phyloP scores from a whole-genome alignment of 1,139 yeast species.

The Blastobotrys buckinghamii region DNA sequence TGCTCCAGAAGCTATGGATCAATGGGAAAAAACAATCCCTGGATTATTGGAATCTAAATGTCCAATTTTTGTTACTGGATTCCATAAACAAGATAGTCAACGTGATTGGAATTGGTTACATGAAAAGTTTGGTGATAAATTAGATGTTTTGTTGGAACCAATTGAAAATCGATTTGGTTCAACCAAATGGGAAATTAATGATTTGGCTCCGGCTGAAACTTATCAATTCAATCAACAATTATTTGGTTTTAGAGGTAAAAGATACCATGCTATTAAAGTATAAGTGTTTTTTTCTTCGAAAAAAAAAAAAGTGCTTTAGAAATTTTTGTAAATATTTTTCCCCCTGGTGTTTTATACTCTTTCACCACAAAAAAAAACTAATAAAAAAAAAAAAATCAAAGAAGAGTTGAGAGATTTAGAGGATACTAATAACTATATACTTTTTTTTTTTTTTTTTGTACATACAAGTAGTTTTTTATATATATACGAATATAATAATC shows the following conservation, averaged over 20 bases:
- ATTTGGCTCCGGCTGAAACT: constrained; percentile 83
- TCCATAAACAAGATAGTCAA: constrained; percentile 64
- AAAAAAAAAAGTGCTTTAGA: background rate
- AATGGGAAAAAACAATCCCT: constrained; percentile 79
- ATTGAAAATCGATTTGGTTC: constrained; percentile 70
- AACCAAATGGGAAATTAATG: constrained; percentile 92
- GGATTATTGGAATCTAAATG: constrained; percentile 90
- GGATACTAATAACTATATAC: too few relatives aligned
- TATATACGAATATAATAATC: too few relatives aligned
- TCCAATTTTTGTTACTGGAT: constrained; percentile 85
- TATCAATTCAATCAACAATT: constrained; percentile 86
- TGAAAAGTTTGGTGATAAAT: constrained; percentile 60
- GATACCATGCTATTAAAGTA: constrained; percentile 70
- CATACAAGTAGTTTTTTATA: too few relatives aligned
- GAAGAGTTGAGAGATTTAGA: too few relatives aligned
- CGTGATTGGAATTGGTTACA: constrained; percentile 70
- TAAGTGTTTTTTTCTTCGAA: too few relatives aligned
- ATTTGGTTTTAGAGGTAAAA: constrained; percentile 91
- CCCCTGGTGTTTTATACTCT: too few relatives aligned
- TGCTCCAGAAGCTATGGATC: constrained; percentile 70
- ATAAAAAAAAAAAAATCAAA: too few relatives aligned
- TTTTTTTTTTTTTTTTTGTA: too few relatives aligned
- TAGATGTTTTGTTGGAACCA: constrained; percentile 76
- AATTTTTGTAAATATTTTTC: background rate
- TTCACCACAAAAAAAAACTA: too few relatives aligned